Evolutionary conservation across 2,329 filamentous ascomycete species (phyloP).

Genomic region (Aspergillus glaucus): DNA sequence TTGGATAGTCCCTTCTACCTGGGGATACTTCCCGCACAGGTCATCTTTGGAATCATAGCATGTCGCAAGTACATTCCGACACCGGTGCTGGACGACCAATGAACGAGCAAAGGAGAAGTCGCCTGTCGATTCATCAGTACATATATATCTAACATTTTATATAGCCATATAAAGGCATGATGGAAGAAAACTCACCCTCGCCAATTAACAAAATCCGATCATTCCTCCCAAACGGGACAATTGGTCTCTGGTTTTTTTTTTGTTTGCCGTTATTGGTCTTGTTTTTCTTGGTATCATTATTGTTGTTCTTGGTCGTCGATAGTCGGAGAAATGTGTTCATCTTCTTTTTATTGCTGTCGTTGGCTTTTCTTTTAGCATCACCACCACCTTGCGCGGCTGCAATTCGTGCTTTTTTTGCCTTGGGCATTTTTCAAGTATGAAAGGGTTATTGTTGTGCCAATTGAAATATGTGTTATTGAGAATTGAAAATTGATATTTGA

Average conservation of each 20-base stretch:
- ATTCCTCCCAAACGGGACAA: constrained; percentile 34
- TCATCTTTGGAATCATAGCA: constrained; percentile 39
- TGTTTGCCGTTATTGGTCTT: constrained; percentile 1
- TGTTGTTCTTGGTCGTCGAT: constrained; percentile 12
- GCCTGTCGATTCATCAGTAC: constrained; percentile 22
- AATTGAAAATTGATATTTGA: background rate
- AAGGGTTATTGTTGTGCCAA: background rate
- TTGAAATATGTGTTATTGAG: background rate
- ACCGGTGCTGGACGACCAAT: constrained; percentile 36
- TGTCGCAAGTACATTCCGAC: constrained; percentile 37
- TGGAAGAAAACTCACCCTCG: constrained; percentile 33
- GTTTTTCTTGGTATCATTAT: constrained; percentile 5
- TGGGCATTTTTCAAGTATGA: constrained; percentile 14
- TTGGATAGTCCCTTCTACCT: constrained; percentile 55
- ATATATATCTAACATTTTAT: background rate
- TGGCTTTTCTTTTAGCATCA: background rate
- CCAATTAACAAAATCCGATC: constrained; percentile 41
- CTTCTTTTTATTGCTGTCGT: constrained; percentile 7
- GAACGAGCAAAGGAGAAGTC: constrained; percentile 46
- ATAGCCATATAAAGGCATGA: background rate
- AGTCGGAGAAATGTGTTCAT: constrained; percentile 23
- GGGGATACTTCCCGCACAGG: constrained; percentile 68
- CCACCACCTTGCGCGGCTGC: background rate
- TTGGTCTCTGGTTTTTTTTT: constrained; percentile 21
- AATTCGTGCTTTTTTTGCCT: constrained; percentile 15